phyloP scores from a whole-genome alignment of 495 filamentous ascomycete genomes.

The Aspergillus ostianus region DNA sequence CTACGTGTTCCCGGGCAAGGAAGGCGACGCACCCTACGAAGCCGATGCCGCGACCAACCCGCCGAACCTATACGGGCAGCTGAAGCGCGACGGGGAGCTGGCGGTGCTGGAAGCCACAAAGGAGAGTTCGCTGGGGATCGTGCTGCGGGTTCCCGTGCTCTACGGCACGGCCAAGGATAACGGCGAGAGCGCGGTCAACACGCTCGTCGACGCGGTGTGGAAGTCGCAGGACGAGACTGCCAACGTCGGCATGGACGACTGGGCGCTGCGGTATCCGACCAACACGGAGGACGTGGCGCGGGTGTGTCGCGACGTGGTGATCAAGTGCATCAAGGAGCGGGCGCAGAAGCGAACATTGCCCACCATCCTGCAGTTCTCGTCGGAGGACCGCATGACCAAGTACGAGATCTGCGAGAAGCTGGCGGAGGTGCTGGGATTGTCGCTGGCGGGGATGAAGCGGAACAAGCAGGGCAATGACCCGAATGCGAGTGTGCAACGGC shows the following conservation, averaged over 20 bases:
- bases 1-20: constrained; percentile 83
- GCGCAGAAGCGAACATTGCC: constrained; percentile 53
- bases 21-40: constrained; percentile 85
- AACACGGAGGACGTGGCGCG: constrained; percentile 85
- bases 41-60: constrained; percentile 61
- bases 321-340: constrained; percentile 58
- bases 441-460: constrained; percentile 65
- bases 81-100: constrained; percentile 80
- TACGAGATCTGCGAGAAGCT: constrained; percentile 84
- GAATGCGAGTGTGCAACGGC: constrained; percentile 69
- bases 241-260: constrained; percentile 81
- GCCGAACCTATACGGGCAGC: constrained; percentile 83
- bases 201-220: constrained; percentile 70
- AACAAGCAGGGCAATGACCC: constrained; percentile 77
- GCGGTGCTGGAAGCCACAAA: constrained; percentile 64
- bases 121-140: constrained; percentile 56
- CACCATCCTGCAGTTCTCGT: constrained; percentile 78
- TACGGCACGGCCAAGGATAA: constrained; percentile 65
- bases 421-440: constrained; percentile 75
- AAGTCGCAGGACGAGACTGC: constrained; percentile 59
- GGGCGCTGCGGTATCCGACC: constrained; percentile 82
- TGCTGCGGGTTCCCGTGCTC: constrained; percentile 83
- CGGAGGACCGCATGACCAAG: constrained; percentile 85
- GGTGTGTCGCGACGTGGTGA: constrained; percentile 68
- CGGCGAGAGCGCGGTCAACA: constrained; percentile 80